Conservation (phyloP, 306 rosid genomes). For the Dalbergia cochinchinensis region DNA sequence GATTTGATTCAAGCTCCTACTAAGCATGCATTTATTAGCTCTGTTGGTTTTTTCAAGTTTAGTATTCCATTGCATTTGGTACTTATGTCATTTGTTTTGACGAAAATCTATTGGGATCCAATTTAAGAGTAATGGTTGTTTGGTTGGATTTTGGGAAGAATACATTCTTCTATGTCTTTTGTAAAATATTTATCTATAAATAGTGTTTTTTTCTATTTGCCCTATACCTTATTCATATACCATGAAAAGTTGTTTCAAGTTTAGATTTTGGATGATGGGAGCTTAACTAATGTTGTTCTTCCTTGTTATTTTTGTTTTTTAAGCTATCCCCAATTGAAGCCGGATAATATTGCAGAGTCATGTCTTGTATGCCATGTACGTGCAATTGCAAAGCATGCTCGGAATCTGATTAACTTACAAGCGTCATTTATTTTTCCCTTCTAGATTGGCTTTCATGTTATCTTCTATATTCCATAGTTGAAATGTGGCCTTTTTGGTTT, state of each 20-base stretch:
- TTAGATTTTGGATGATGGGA: conserved; percentile 1
- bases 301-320: conserved; percentile 30
- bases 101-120: too few species aligned
- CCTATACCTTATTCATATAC: background rate
- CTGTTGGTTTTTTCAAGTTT: too few species aligned
- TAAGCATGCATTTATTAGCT: too few species aligned
- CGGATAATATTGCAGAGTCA: conserved; percentile 60
- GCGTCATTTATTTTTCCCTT: conserved; percentile 49
- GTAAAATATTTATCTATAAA: too few species aligned
- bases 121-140: too few species aligned
- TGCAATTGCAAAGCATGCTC: conserved; percentile 92
- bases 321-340: conserved; percentile 78
- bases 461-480: background rate
- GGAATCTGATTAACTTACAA: conserved; percentile 46
- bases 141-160: too few species aligned
- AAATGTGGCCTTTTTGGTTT: conserved; percentile 17
- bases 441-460: conserved; percentile 1
- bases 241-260: background rate
- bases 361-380: conserved; percentile 81
- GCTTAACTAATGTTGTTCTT: background rate
- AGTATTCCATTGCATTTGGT: too few species aligned
- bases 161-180: too few species aligned
- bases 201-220: too few species aligned
- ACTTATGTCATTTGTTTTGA: too few species aligned
- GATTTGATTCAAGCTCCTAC: too few species aligned